Percentiles rank a stretch among this genome's conserved stretches.
Evolutionary conservation across 2,329 filamentous ascomycete genomes (phyloP).

Genomic region (Paraphoma chrysanthemicola): DNA sequence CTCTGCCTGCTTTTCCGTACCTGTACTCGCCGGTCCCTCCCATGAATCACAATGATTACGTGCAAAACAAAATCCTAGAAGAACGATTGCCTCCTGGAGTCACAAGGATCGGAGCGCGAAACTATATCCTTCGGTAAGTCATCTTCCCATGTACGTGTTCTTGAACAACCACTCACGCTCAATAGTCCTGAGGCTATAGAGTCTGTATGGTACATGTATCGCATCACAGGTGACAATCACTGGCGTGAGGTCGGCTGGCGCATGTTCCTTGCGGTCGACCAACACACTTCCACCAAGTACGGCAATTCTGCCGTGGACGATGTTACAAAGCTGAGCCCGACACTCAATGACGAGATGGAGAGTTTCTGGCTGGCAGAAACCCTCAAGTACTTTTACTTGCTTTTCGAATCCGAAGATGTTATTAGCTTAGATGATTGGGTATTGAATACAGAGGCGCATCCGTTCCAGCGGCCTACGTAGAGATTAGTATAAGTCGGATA

Average conservation of each 20-base stretch:
- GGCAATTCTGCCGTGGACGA: constrained; percentile 72
- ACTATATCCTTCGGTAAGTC: constrained; percentile 67
- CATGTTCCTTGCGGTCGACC: constrained; percentile 73
- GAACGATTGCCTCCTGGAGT: constrained; percentile 63
- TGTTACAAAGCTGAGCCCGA: constrained; percentile 61
- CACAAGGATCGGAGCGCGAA: constrained; percentile 60
- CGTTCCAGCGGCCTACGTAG: constrained; percentile 42
- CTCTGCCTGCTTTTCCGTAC: constrained; percentile 36
- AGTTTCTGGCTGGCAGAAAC: constrained; percentile 77
- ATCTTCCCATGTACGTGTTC: neutral
- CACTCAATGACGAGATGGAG: constrained; percentile 70
- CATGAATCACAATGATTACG: constrained; percentile 44
- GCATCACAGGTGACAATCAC: constrained; percentile 70
- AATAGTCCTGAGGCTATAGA: constrained; percentile 76
- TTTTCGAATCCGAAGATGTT: constrained; percentile 66
- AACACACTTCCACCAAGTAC: constrained; percentile 66
- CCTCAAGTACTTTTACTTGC: constrained; percentile 71
- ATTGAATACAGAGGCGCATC: constrained; percentile 59
- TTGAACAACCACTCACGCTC: constrained; percentile 2
- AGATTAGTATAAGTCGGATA: neutral
- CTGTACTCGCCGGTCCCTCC: constrained; percentile 41
- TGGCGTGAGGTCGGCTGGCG: constrained; percentile 75
- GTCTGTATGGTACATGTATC: constrained; percentile 79
- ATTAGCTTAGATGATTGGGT: constrained; percentile 72
- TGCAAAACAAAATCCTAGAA: constrained; percentile 46